These are phyloP conservation scores for Xylaria cubensis DNA, from an alignment of 495 filamentous ascomycete genomes.

Conservation along the genomic window DNA sequence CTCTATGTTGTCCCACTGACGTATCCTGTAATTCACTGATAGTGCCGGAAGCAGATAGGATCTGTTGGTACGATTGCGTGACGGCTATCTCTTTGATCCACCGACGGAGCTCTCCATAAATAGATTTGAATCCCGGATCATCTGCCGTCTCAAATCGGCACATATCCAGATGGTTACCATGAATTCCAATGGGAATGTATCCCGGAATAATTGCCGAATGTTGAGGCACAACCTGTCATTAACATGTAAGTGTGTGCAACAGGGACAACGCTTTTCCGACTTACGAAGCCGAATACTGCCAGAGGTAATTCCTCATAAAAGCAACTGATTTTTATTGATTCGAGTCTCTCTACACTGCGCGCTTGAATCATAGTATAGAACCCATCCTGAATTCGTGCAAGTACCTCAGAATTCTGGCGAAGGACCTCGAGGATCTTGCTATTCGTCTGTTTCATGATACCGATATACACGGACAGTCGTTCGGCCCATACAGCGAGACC, in stretches of 20 bases:
- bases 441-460: slow-evolving; percentile 38
- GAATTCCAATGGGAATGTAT: slow-evolving; percentile 47
- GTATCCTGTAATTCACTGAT: background rate
- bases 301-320: slow-evolving; percentile 43
- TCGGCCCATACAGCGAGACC: slow-evolving; percentile 45
- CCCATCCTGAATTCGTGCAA: slow-evolving; percentile 46
- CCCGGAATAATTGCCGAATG: slow-evolving; percentile 50
- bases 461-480: slow-evolving; percentile 26
- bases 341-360: slow-evolving; percentile 26
- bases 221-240: slow-evolving; percentile 43
- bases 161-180: slow-evolving; percentile 54
- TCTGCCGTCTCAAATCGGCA: slow-evolving; percentile 38
- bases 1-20: background rate
- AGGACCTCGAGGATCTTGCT: slow-evolving; percentile 35
- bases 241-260: slow-evolving; percentile 21
- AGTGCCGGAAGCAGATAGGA: background rate
- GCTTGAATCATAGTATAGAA: slow-evolving; percentile 46
- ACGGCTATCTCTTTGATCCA: slow-evolving; percentile 29
- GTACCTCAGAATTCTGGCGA: slow-evolving; percentile 36
- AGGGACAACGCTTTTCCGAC: background rate
- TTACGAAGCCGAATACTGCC: slow-evolving; percentile 25
- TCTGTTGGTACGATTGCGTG: background rate
- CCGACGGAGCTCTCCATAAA: slow-evolving; percentile 33
- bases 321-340: slow-evolving; percentile 41
- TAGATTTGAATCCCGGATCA: slow-evolving; percentile 31